Evolutionary conservation across 2,329 filamentous ascomycete species (phyloP).

Genomic region (Trichoderma harzianum): DNA sequence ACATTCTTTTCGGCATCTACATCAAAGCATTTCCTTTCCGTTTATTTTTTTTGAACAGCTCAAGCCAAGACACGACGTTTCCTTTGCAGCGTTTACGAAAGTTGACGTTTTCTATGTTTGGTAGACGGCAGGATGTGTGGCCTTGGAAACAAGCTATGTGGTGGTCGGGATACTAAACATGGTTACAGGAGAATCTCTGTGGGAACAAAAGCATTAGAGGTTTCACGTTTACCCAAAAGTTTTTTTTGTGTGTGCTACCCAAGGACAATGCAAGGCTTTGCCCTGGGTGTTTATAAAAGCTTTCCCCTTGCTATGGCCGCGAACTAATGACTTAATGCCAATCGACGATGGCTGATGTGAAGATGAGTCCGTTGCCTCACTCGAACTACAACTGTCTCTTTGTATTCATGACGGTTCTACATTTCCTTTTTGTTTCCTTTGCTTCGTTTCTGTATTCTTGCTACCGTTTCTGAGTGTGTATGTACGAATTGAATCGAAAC

Average conservation of each 20-base stretch:
- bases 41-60: neutral
- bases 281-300: neutral
- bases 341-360: conserved; percentile 10
- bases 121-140: conserved; percentile 18
- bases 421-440: neutral
- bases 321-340: conserved; percentile 19
- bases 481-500: conserved; percentile 2
- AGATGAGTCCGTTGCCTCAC: neutral
- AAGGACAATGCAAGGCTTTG: neutral
- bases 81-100: neutral
- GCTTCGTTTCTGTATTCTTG: conserved; percentile 9
- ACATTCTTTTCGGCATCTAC: conserved; percentile 12
- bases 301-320: neutral
- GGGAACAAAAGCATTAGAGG: conserved; percentile 17
- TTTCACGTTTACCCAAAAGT: conserved; percentile 17
- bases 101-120: neutral
- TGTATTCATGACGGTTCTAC: too few species aligned
- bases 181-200: conserved; percentile 12
- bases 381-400: neutral
- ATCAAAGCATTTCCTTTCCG: neutral
- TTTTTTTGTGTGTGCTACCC: conserved; percentile 5
- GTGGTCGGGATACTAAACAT: conserved; percentile 16
- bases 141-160: conserved; percentile 14
- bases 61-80: neutral
- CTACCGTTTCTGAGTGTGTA: neutral